Evolutionary conservation across 371 early-diverging fungal species (phyloP), one percentile per base, ranked within the genome.

Genomic region (Blyttiomyces sp.): DNA sequence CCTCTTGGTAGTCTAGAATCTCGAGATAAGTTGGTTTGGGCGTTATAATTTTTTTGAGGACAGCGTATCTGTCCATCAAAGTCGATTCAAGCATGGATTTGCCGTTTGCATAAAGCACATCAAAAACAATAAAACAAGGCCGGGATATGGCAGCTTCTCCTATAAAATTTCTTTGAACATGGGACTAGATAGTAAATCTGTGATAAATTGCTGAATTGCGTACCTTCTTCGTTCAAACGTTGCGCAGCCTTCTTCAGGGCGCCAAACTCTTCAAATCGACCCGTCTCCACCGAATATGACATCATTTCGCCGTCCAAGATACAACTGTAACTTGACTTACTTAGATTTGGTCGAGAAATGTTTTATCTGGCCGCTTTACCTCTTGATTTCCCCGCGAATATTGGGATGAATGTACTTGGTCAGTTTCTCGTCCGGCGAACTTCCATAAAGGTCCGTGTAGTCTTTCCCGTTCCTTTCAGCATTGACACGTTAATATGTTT

Each of bases 271-370:
- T 85, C 68, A 62, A 82, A 82, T 0, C 66, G 63, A 24, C 81
- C 79, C 5, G 77, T 70, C 23, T 76, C 74, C 2, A 82, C 78
- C 63, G 86, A 82, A 57, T 79, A 86, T 1, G 84, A 85, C 19
- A 89, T 68, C 85, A 91, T 84, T 70, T 91, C 91, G 0, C 91
- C 91, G 68, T 91, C 73, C 61, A 86, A 68, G 66, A 87, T 79
- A 66, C 75, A 66, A 71, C 85, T 59, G 44, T 44, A 59, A 28
- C 27, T 43, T 71, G 43, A 33, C 72, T 73, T 30, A 33, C 30
- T 30, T 28, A 24, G 1, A 24, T 1, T 11, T n/a, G 26, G 1
- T 43, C 11, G 17, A 9, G n/a, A 43, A n/a, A 28, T 9, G 1
- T 26, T 6, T 13, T 0, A 23, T 7, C 11, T 9, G 31, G 44